phyloP scores from a whole-genome alignment of 768 basidiomycete genomes.

The Termitomyces sp. region DNA sequence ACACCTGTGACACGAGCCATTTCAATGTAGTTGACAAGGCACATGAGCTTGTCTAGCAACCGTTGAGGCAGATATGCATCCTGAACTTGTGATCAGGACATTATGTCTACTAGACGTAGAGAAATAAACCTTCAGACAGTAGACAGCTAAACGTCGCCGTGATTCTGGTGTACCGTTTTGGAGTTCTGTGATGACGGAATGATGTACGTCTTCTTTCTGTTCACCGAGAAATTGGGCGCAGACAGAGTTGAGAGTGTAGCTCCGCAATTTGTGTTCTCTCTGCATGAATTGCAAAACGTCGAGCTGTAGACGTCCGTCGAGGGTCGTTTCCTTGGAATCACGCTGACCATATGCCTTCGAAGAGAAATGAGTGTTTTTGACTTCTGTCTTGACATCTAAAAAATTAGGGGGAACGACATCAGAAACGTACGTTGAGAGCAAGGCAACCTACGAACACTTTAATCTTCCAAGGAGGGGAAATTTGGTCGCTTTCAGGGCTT shows the following conservation, averaged over 20 bases:
- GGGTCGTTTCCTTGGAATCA: conserved; percentile 87
- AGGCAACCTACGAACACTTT: conserved; percentile 41
- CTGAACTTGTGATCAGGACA: conserved; percentile 29
- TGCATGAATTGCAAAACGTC: conserved; percentile 98
- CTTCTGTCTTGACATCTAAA: conserved; percentile 67
- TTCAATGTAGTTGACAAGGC: conserved; percentile 96
- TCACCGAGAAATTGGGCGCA: conserved; percentile 97
- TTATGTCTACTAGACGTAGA: not conserved
- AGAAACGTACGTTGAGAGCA: conserved; percentile 2
- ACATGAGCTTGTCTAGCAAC: conserved; percentile 96
- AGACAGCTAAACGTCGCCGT: conserved; percentile 87
- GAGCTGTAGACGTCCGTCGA: conserved; percentile 92
- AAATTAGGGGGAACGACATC: not conserved
- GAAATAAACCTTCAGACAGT: conserved; percentile 83
- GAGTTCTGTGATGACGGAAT: conserved; percentile 96
- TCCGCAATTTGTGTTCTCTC: conserved; percentile 93
- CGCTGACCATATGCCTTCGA: conserved; percentile 97
- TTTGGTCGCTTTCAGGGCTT: conserved; percentile 59
- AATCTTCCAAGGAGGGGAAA: conserved; percentile 78
- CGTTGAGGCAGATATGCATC: conserved; percentile 98
- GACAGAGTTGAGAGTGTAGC: conserved; percentile 96
- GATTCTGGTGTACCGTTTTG: conserved; percentile 97
- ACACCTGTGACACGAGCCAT: conserved; percentile 99
- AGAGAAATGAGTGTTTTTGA: conserved; percentile 94
- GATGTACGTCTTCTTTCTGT: conserved; percentile 98